Conservation (phyloP, 768 basidiomycete genomes). For the Hemileccinum impolitum region DNA sequence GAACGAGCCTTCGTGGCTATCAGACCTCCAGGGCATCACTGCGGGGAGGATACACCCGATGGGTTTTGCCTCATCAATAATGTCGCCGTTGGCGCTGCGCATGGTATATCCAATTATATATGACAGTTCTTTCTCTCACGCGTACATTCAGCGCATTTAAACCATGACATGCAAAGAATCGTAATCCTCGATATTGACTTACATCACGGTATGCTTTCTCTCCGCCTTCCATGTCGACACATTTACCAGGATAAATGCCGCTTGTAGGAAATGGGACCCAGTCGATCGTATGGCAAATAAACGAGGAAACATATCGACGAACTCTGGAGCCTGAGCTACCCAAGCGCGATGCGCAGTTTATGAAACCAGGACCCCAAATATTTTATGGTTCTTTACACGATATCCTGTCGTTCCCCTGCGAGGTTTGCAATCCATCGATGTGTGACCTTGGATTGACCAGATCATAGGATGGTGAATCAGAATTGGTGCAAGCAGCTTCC, state of each 20-base stretch:
- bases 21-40: slow-evolving; percentile 92
- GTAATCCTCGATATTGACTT: slow-evolving; percentile 84
- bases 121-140: background rate
- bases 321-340: slow-evolving; percentile 49
- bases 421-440: slow-evolving; percentile 42
- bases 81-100: slow-evolving; percentile 84
- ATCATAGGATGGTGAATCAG: slow-evolving; percentile 71
- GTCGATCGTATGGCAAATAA: slow-evolving; percentile 86
- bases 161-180: slow-evolving; percentile 72
- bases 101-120: slow-evolving; percentile 51
- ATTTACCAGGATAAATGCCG: background rate
- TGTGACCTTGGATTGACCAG: background rate
- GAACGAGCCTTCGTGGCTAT: slow-evolving; percentile 76
- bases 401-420: slow-evolving; percentile 87
- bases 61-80: slow-evolving; percentile 98
- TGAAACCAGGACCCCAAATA: slow-evolving; percentile 51
- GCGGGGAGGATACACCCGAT: slow-evolving; percentile 82
- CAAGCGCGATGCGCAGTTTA: slow-evolving; percentile 20
- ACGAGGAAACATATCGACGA: slow-evolving; percentile 78
- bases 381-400: slow-evolving; percentile 97
- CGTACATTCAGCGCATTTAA: slow-evolving; percentile 63
- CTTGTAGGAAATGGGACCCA: slow-evolving; percentile 88
- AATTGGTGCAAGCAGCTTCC: slow-evolving; percentile 83
- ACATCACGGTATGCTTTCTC: slow-evolving; percentile 22
- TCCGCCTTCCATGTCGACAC: background rate